A percentile compares a stretch with the other conserved stretches of the same genome.
phyloP scores from a whole-genome alignment of 2,329 filamentous ascomycete genomes.

The Trichoderma lentiforme region DNA sequence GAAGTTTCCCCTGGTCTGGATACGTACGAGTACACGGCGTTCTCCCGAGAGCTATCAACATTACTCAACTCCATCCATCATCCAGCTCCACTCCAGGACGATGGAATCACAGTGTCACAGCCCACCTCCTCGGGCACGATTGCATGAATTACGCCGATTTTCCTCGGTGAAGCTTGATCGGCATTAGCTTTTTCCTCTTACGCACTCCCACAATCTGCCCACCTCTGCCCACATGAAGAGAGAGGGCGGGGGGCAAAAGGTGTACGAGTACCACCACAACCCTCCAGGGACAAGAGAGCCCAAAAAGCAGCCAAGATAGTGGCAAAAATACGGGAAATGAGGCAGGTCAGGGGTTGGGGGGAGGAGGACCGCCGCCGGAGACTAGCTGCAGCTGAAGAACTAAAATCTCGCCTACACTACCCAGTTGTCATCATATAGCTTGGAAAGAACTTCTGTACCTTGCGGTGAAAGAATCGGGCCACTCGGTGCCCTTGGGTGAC shows the following conservation, averaged over 20 bases:
- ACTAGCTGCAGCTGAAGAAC: conserved; percentile 17
- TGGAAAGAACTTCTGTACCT: neutral
- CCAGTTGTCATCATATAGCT: neutral
- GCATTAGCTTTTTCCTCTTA: neutral
- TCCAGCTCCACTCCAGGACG: neutral
- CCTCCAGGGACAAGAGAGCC: neutral
- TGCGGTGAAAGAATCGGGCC: neutral
- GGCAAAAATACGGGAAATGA: conserved; percentile 21
- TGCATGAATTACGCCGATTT: neutral
- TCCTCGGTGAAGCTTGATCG: neutral
- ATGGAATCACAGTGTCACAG: neutral
- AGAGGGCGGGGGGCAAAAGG: too few species aligned
- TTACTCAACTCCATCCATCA: neutral
- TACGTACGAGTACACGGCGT: neutral
- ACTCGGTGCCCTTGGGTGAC: neutral
- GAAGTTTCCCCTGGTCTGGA: too few species aligned
- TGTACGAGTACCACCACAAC: too few species aligned
- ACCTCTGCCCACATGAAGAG: neutral
- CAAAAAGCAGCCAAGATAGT: neutral
- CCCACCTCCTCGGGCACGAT: neutral
- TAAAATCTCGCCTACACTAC: neutral
- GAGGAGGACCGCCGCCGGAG: conserved; percentile 2
- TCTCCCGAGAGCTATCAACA: neutral
- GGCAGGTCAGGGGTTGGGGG: neutral
- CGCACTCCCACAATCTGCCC: neutral